Base-by-base conservation (phyloP, 2,329 filamentous ascomycete genomes). In the Neodidymelliopsis sp. region DNA sequence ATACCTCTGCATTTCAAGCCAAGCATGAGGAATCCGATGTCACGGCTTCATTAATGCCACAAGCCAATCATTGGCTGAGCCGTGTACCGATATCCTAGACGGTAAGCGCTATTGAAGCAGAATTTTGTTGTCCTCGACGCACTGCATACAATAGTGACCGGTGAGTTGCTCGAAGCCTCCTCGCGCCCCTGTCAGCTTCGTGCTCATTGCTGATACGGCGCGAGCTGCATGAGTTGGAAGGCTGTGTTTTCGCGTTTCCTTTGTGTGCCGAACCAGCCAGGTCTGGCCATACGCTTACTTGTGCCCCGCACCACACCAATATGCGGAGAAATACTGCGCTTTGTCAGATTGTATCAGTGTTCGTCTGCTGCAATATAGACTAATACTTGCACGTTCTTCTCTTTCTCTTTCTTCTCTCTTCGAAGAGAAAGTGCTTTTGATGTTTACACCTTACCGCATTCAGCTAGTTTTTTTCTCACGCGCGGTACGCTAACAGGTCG, bases 171-270 rank as follows among this genome's bases (percentile, higher is more conserved):
- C 36, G 29, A 50, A 45, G 47, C 35, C 36, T 50, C 30, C 28
- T 11, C 34, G 27, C 20, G 23, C 40, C 45, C 35, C 35, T 31
- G 41, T 50, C 35, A 36, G 47, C 41, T 40, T 45, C 40, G 47
- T 50, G 40, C 47, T 4, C 36, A 30, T 40, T 20, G 41, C 40
- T 50, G 47, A 45, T 50, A 50, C 47, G 47, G 35, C 44, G 25
- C 31, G 16, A 22, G 29, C 23, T 49, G 47, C 47, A 49, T 35
- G 29, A 30, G 22, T 6, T 29, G 35, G 23, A 34, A 34, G 47
- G 47, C 47, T 44, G 47, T 35, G 47, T 44, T 39, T 44, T 30
- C 22, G 43, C 34, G 28, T 38, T 19, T 13, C 25, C 29, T 50
- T 37, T 38, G 27, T 46, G 42, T 46, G 30, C 49, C 28, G 44